A percentile compares a stretch with the other conserved stretches of the same genome.
phyloP scores from a whole-genome alignment of 2,329 filamentous ascomycete genomes.

The Rhytidhysteron rufulum region DNA sequence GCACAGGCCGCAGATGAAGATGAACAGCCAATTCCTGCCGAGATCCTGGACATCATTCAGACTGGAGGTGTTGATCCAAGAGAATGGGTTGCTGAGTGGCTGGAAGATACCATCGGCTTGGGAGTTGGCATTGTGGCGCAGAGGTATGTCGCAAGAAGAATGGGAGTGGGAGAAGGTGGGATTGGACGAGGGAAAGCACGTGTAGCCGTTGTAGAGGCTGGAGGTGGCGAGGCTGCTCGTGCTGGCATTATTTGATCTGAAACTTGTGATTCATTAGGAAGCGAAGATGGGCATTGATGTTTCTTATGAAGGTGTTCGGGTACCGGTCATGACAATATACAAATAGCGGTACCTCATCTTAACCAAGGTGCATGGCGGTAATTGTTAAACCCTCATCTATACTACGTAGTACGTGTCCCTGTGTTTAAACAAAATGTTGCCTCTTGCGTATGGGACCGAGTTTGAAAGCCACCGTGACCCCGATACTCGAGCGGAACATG shows the following conservation, averaged over 20 bases:
- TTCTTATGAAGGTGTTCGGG: no score
- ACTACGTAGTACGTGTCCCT: no score
- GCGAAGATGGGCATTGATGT: no score
- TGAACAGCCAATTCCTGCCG: conserved; percentile 65
- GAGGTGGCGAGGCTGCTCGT: conserved; percentile 59
- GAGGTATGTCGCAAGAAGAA: conserved; percentile 87
- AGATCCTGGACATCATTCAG: conserved; percentile 80
- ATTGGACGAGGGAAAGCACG: conserved; percentile 56
- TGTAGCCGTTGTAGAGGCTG: conserved; percentile 52
- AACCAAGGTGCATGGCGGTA: no score
- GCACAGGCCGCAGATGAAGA: conserved; percentile 31
- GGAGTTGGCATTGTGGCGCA: conserved; percentile 85
- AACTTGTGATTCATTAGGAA: no score
- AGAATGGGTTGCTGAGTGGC: conserved; percentile 97
- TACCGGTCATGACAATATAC: no score
- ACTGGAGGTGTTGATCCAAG: conserved; percentile 77
- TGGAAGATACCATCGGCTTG: conserved; percentile 79
- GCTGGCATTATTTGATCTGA: conserved; percentile 39
- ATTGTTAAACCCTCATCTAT: no score
- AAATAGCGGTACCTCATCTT: no score
- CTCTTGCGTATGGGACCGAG: no score
- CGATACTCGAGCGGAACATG: no score
- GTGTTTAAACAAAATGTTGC: no score
- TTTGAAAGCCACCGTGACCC: no score
- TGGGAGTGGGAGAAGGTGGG: conserved; percentile 89